phyloP scores from a whole-genome alignment of 768 basidiomycete species.

The Termitomyces sp. region DNA sequence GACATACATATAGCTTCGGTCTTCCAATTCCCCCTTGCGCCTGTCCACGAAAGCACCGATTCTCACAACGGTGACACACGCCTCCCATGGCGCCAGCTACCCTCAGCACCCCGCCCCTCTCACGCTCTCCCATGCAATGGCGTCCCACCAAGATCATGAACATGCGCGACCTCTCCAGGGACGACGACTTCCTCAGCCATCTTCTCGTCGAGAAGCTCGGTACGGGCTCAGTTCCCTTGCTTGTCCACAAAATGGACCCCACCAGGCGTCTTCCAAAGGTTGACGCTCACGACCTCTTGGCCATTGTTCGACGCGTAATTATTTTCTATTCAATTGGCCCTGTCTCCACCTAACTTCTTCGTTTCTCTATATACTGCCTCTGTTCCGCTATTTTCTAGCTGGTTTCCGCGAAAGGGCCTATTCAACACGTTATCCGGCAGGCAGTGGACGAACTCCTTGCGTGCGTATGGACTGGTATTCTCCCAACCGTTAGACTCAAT shows the following conservation, averaged over 20 bases:
- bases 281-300: slow-evolving; percentile 59
- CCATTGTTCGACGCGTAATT: slow-evolving; percentile 72
- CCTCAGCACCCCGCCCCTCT: slow-evolving; percentile 22
- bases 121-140: slow-evolving; percentile 45
- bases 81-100: slow-evolving; percentile 26
- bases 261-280: slow-evolving; percentile 74
- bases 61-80: slow-evolving; percentile 16
- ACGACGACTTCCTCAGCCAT: slow-evolving; percentile 89
- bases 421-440: slow-evolving; percentile 56
- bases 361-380: slow-evolving; percentile 14
- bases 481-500: slow-evolving; percentile 18
- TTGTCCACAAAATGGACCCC: slow-evolving; percentile 88
- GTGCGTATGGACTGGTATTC: slow-evolving; percentile 34
- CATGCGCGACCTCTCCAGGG: slow-evolving; percentile 83
- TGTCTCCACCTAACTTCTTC: slow-evolving; percentile 18
- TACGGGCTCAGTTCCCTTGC: slow-evolving; percentile 71
- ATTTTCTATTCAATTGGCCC: slow-evolving; percentile 21
- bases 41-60: slow-evolving; percentile 11
- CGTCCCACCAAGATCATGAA: slow-evolving; percentile 87
- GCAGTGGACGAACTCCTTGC: slow-evolving; percentile 75
- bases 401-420: slow-evolving; percentile 48
- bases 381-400: slow-evolving; percentile 36
- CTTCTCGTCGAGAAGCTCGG: slow-evolving; percentile 87
- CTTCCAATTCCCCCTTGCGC: slow-evolving; percentile 10
- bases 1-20: slow-evolving; percentile 3